Conservation (phyloP, 2,329 filamentous ascomycete genomes). For the Aspergillus persii region DNA sequence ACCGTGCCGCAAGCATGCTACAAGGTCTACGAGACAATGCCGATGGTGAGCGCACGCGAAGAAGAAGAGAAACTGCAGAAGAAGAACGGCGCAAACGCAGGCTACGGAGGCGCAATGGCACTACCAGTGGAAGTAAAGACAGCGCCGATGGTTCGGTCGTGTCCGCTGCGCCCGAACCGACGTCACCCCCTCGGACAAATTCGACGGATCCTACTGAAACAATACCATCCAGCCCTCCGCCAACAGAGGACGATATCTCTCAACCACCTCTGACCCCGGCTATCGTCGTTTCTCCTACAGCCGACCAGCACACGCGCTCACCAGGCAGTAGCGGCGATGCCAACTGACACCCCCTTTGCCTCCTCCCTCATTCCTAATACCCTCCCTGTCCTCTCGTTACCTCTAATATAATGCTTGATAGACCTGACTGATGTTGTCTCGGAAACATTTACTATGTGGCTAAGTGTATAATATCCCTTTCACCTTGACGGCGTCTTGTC, state of each 20-base stretch:
- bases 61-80: conserved; percentile 71
- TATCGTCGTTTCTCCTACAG: conserved; percentile 35
- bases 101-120: conserved; percentile 62
- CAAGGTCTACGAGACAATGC: conserved; percentile 72
- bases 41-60: conserved; percentile 59
- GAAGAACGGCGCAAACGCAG: conserved; percentile 70
- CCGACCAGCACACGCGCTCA: conserved; percentile 22
- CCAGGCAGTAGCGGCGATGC: conserved; percentile 20
- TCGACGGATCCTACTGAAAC: conserved; percentile 20
- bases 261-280: conserved; percentile 29
- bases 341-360: conserved; percentile 17
- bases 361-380: neutral
- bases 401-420: conserved; percentile 37
- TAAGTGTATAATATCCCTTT: conserved; percentile 21
- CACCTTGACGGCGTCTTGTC: conserved; percentile 6
- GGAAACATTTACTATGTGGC: conserved; percentile 21
- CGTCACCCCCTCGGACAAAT: conserved; percentile 27
- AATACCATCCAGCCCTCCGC: conserved; percentile 21
- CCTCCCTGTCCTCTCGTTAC: neutral
- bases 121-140: conserved; percentile 37
- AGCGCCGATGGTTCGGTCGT: conserved; percentile 32
- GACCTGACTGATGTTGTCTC: conserved; percentile 28
- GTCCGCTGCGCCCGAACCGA: conserved; percentile 32
- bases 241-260: conserved; percentile 20
- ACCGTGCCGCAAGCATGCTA: conserved; percentile 77